phyloP scores from a whole-genome alignment of 148 eudicot genomes.

The Talinum fruticosum region DNA sequence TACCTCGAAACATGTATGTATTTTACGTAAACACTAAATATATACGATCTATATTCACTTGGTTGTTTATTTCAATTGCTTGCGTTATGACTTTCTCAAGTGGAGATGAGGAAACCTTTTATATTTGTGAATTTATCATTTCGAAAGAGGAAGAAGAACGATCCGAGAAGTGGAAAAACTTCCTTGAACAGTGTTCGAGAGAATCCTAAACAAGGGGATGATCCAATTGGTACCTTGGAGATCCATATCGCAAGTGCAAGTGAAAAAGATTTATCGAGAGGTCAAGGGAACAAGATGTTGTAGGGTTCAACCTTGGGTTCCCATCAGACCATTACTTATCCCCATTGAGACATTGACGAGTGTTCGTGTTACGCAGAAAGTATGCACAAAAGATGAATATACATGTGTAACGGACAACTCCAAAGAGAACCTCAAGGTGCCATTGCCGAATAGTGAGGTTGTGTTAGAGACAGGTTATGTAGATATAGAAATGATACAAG shows the following conservation, averaged over 20 bases:
- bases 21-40: no score
- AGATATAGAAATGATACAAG: neutral
- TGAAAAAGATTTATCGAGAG: slow-evolving; percentile 27
- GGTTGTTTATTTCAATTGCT: no score
- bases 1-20: no score
- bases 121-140: slow-evolving; percentile 3
- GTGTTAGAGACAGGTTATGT: neutral
- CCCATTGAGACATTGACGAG: slow-evolving; percentile 58
- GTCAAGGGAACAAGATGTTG: slow-evolving; percentile 29
- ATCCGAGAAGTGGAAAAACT: slow-evolving; percentile 65
- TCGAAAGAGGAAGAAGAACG: slow-evolving; percentile 89
- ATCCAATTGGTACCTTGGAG: slow-evolving; percentile 36
- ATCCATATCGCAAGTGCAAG: slow-evolving; percentile 28
- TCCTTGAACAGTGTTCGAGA: slow-evolving; percentile 58
- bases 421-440: slow-evolving; percentile 34
- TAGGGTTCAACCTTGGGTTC: slow-evolving; percentile 55
- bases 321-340: slow-evolving; percentile 49
- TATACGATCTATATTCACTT: no score
- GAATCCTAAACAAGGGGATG: slow-evolving; percentile 36
- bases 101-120: no score
- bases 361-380: slow-evolving; percentile 44
- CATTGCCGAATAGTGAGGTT: slow-evolving; percentile 28
- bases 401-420: slow-evolving; percentile 24
- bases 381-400: slow-evolving; percentile 24
- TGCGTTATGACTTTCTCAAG: no score